Base-by-base conservation (phyloP, 2,329 filamentous ascomycete species). In the Alternaria gaisen region DNA sequence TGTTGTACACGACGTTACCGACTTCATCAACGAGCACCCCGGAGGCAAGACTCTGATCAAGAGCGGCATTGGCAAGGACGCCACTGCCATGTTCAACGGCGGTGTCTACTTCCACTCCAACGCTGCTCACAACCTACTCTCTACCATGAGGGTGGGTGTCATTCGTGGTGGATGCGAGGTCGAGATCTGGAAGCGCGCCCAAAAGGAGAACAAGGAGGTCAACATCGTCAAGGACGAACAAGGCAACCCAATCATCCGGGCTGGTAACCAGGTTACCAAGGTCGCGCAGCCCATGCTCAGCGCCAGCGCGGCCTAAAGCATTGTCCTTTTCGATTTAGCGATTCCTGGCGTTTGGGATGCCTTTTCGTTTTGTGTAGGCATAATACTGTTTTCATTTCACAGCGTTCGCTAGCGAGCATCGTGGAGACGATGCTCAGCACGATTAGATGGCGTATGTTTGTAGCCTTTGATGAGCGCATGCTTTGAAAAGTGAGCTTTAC, bases 181-280 rank as follows among this genome's bases (percentile, higher is more conserved):
- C 44, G 79, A 81, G 71, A 80, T 81, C 68, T 81, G 79, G 79
- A 80, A 80, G 76, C 79, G 79, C 50, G 77, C 77, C 43, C 77
- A 80, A 63, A 69, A 70, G 60, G 77, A 79, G 66, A 79, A 79
- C 84, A 94, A 94, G 84, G 91, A 94, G 71, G 86, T 91, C 59
- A 88, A 89, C 60, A 89, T 91, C 68, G 87, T 92, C 78, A 93
- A 92, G 78, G 94, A 97, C 77, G 91, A 89, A 16, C 84, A 88
- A 55, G 94, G 93, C 52, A 87, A 92, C 79, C 89, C 91, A 66
- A 93, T 97, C 70, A 87, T 96, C 74, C 90, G 94, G 66, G 93
- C 94, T 67, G 93, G 93, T 55, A 85, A 88, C 72, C 94, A 97
- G 82, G 87, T 92, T 61, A 97, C 94, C 70, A 93, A 92, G 81